Evolutionary conservation across 208 protist genomes (phyloP).

Genomic region (Leishmania aethiopica): DNA sequence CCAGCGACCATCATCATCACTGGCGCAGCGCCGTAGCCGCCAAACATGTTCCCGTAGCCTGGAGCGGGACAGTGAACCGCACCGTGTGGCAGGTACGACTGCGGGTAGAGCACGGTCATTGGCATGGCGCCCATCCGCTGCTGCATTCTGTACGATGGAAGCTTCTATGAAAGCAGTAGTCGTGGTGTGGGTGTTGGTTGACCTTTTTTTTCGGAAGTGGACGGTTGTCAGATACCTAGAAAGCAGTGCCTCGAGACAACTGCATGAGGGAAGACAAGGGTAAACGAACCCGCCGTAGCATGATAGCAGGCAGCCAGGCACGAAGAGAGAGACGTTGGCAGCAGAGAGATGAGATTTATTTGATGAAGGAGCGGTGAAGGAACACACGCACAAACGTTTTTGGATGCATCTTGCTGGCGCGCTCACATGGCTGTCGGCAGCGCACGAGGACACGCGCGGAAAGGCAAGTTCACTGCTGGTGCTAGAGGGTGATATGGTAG

Average conservation of each 20-base stretch:
- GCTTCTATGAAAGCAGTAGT: constrained; percentile 14
- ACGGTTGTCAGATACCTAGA: not conserved
- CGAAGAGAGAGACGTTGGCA: not conserved
- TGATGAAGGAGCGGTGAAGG: not conserved
- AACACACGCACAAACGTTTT: not conserved
- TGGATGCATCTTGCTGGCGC: not conserved
- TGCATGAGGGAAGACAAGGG: not conserved
- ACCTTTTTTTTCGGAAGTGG: not conserved
- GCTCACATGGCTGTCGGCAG: not conserved
- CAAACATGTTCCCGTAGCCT: constrained; percentile 20
- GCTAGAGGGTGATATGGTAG: not conserved
- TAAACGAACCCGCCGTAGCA: not conserved
- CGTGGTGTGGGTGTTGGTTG: not conserved
- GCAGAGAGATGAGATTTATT: not conserved
- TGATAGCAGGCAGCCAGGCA: not conserved
- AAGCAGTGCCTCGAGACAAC: not conserved
- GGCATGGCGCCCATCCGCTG: constrained; percentile 21
- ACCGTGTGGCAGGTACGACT: constrained; percentile 21
- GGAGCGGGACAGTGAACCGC: constrained; percentile 7
- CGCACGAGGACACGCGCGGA: not conserved
- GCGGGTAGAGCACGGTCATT: constrained; percentile 23
- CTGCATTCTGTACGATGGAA: constrained; percentile 12
- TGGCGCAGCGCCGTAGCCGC: constrained; percentile 13
- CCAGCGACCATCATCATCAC: constrained; percentile 16
- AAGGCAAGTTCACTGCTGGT: not conserved